Percentiles rank a stretch among this genome's conserved stretches.
Conservation (phyloP, 192 early-diverging fungal genomes). For the Piromyces finnis region DNA sequence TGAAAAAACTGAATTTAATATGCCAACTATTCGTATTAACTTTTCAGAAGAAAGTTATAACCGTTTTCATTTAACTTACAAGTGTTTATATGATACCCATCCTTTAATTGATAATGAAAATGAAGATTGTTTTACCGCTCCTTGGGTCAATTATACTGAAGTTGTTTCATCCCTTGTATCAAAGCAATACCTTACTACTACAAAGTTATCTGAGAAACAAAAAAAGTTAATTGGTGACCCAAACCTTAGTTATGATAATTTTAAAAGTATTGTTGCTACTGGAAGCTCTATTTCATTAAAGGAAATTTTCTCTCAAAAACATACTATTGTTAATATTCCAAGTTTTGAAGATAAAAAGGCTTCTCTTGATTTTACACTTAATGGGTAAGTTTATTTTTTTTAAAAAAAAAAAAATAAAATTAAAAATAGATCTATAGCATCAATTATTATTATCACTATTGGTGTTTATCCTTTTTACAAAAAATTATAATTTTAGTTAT, state of each 20-base stretch:
- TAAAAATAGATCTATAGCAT: too few species aligned
- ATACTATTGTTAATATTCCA: neutral
- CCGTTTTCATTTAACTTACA: neutral
- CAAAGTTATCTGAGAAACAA: neutral
- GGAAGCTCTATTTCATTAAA: neutral
- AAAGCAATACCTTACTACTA: neutral
- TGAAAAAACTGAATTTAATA: neutral
- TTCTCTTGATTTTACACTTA: neutral
- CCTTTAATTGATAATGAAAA: neutral
- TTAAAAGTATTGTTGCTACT: neutral
- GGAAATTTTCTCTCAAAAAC: neutral
- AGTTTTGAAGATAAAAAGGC: neutral
- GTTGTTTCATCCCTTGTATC: neutral
- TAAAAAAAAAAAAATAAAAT: neutral
- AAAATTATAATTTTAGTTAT: too few species aligned
- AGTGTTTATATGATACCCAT: neutral
- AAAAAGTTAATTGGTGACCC: neutral
- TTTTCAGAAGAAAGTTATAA: neutral
- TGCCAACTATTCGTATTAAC: neutral
- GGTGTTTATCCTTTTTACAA: too few species aligned
- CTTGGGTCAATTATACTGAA: neutral
- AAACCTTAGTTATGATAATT: neutral
- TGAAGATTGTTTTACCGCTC: neutral
- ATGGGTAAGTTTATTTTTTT: neutral
- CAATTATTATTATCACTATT: too few species aligned